Base-by-base conservation (phyloP, 1,139 yeast genomes). In the Yamadazyma blattariae region DNA sequence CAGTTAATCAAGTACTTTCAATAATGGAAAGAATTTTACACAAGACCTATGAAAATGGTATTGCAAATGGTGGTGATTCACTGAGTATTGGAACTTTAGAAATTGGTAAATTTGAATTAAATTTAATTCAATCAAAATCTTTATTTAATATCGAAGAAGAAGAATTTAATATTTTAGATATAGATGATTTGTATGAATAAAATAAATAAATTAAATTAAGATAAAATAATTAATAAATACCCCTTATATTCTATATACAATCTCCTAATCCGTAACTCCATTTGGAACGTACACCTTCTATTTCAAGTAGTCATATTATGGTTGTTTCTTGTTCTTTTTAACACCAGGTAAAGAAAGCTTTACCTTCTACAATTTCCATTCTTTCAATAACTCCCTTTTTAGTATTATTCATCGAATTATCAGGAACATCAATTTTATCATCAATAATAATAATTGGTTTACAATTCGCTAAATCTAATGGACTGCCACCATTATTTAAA, bases 341-440 rank as follows among this genome's bases (percentile, higher is more conserved):
- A 16, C 39, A 82, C 80, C 89, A 82, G 0, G 88, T 79, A 45
- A 82, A 82, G 1, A 82, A 77, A 0, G 89, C 87, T 39, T 67
- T 74, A 12, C 74, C 64, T 10, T 66, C 65, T 2, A 75, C 82
- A 20, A 76, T 70, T 45, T 79, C 81, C 15, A 82, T 51, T 36
- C 87, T 57, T 51, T 82, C 90, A 5, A 82, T 77, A 32, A 38
- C 48, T 36, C 29, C 50, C 40, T 19, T 43, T 18, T 28, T 30
- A 12, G 28, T 38, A 14, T 10, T 18, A 9, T 26, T 38, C 16
- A 34, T 28, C 23, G 37, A 33, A 6, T 36, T 30, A 34, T 38
- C 41, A 0, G 87, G 87, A 3, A 79, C 74, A 33, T 71, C 75
- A 77, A 79, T 72, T 12, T 66, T 64, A 33, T 81, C 83, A 51